A percentile compares a stretch with the other conserved stretches of the same genome.
Evolutionary conservation across 176 grass and related monocot species (phyloP).

Genomic region (barley (Hordeum vulgare)): DNA sequence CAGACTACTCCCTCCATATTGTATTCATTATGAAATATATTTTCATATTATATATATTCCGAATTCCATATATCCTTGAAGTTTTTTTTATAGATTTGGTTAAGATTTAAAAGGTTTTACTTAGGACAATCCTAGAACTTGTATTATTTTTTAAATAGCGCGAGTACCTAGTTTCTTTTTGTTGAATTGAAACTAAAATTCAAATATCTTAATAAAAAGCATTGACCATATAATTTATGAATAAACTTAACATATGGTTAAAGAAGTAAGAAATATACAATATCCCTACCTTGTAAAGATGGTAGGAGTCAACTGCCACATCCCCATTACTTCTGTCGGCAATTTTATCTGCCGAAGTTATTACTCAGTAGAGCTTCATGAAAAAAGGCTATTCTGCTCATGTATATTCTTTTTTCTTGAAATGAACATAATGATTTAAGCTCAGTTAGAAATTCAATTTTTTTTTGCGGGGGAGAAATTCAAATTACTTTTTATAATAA

Average conservation of each 20-base stretch:
- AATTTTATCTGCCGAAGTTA: constrained; percentile 27
- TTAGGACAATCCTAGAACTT: no score
- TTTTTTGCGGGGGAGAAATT: no score
- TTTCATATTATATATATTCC: no score
- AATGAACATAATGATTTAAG: background rate
- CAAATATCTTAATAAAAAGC: background rate
- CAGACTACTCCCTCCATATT: no score
- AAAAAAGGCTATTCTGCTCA: background rate
- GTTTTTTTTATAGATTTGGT: no score
- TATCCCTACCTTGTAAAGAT: constrained; percentile 43
- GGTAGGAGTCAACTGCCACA: constrained; percentile 46
- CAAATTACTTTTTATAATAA: no score
- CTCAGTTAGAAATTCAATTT: no score
- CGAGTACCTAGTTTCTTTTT: background rate
- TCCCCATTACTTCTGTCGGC: constrained; percentile 43
- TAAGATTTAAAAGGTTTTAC: no score
- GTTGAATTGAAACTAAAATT: background rate
- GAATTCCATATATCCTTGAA: no score
- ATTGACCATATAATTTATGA: background rate
- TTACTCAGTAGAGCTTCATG: background rate
- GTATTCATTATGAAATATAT: no score
- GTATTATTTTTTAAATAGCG: no score
- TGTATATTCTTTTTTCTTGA: background rate
- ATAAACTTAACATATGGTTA: background rate
- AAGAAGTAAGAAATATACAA: background rate